Evolutionary conservation across 371 early-diverging fungal genomes (phyloP), one percentile per base, ranked within the genome.

Genomic region (Coemansia sp.): DNA sequence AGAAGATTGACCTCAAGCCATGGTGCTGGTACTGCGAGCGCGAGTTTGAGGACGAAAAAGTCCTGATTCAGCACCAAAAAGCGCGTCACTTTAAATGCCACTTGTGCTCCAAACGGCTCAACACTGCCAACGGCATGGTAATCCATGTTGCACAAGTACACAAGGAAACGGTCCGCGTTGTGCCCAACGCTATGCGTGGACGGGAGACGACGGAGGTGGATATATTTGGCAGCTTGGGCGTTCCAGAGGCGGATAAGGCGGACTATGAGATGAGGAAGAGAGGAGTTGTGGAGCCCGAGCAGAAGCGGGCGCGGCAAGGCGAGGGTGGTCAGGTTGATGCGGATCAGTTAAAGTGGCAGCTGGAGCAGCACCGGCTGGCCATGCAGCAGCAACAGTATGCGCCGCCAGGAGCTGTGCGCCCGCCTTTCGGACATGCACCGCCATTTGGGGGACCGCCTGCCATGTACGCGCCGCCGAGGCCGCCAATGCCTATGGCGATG

Each of bases 1-100:
- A 88, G 82, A 85, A 84, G 71, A 81, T 83, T 51, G 84, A 86
- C 66, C 53, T 83, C 29, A 82, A 87, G 66, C 91, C 91, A 21
- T 91, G 90, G 91, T 91, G 90, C 82, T 91, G 93, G 91, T 97
- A 96, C 79, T 98, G 98, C 80, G 95, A 96, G 75, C 87, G 95
- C 67, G 94, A 94, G 62, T 98, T 98, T 79, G 95, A 95, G 61
- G 96, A 95, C 79, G 96, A 95, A 65, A 95, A 94, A 75, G 90
- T 95, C 8, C 84, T 98, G 60, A 89, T 97, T 39, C 86, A 89
- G 63, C 96, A 97, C 81, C 95, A 96, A 79, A 84, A 88, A 84
- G 94, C 94, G 26, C 92, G 93, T 75, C 95, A 96, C 79, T 95
- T 95, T 85, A 94, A 95, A 73, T 96, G 98, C 79, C 83, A 79